A percentile compares a stretch with the other conserved stretches of the same genome.
Evolutionary conservation across 768 basidiomycete species (phyloP).

Genomic region (Chalciporus piperatus): DNA sequence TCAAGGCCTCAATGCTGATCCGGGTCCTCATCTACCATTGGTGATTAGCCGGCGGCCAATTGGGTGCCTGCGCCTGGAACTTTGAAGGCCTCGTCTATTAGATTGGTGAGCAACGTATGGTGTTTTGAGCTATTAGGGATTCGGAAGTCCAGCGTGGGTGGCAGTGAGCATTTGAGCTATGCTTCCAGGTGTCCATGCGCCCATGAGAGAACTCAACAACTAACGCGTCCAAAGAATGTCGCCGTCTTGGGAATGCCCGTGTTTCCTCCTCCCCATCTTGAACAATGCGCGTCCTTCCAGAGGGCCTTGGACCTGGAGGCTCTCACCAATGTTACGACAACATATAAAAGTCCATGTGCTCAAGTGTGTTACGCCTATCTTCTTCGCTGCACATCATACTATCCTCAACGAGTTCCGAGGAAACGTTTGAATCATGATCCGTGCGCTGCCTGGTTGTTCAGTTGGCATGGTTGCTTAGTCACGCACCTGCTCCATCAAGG

Average conservation of each 20-base stretch:
- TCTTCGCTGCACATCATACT: background rate
- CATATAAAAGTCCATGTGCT: background rate
- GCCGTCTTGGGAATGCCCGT: too few relatives aligned
- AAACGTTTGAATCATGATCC: background rate
- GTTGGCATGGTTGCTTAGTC: background rate
- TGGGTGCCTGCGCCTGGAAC: too few relatives aligned
- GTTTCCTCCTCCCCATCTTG: background rate
- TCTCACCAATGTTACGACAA: slow-evolving; percentile 6
- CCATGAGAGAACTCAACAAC: background rate
- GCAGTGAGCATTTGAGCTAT: background rate
- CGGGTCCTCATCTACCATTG: too few relatives aligned
- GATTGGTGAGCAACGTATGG: background rate
- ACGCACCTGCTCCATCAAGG: background rate
- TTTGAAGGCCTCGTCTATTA: background rate
- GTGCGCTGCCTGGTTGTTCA: background rate
- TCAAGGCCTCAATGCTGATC: too few relatives aligned
- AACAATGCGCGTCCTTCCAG: background rate
- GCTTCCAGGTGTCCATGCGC: too few relatives aligned
- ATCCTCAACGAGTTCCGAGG: background rate
- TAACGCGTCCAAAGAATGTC: background rate
- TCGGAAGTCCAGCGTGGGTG: background rate
- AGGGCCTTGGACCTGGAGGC: background rate
- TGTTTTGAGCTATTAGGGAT: background rate
- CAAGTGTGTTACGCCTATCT: background rate
- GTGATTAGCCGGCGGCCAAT: too few relatives aligned